Evolutionary conservation across 805 yeast genomes (phyloP), one percentile per base, ranked within the genome.

Genomic region (Zygosaccharomyces pseudorouxii): DNA sequence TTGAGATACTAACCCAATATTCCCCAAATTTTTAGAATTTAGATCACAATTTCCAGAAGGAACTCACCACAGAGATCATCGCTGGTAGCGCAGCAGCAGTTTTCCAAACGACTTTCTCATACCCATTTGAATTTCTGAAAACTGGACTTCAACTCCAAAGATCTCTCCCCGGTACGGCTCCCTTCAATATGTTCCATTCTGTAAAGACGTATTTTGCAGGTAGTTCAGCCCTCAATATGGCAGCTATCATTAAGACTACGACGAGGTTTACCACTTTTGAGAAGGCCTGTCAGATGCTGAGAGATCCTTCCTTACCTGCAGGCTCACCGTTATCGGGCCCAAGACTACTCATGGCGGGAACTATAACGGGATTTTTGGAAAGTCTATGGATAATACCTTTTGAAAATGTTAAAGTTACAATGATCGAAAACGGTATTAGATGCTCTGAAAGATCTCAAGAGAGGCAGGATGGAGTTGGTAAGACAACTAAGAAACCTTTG

Each of bases 301-400:
- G 48, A 35, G 62, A 57, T 22, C 58, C 58, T 2, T 49, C 52
- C 86, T 74, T 82, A 3, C 78, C 77, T 25, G 77, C 74, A 16
- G 69, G 67, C 45, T 79, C 81, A n/a, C 76, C 80, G 53, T 75
- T 88, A 2, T 75, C 83, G 6, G 95, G 95, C 1, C 92, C 95
- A 8, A 75, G 89, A 57, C 76, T 88, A 36, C 86, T 88, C 6
- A 81, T 86, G 50, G 96, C 97, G 3, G 96, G 95, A 8, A 74
- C 76, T 1, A 77, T 88, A 71, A 86, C 96, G 4, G 98, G 96
- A 2, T 74, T 85, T 49, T 70, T 83, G 38, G 98, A 93, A 65
- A 82, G 95, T 2, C 54, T 89, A 29, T 78, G 86, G 75, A 80
- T 92, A 19, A 86, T 93, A 16, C 99, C 98, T 0, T 90, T 92